Conservation (phyloP, 2,329 filamentous ascomycete species). For the Diaporthe eres region DNA sequence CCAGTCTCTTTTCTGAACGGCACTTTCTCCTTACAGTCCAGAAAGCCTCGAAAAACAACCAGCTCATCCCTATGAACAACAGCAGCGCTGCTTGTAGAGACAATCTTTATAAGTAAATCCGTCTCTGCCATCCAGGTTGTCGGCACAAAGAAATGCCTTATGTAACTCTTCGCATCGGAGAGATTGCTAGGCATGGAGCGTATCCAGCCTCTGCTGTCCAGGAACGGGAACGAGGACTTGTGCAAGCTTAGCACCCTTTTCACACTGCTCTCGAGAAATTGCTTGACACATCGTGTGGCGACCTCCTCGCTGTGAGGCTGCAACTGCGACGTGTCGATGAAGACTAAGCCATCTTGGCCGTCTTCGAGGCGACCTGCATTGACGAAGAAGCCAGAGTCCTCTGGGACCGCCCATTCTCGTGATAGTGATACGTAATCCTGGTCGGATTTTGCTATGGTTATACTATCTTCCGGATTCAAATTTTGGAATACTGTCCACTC, state of each 20-base stretch:
- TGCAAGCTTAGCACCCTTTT: not conserved
- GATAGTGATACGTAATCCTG: not conserved
- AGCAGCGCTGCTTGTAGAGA: not conserved
- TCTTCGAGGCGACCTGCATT: not conserved
- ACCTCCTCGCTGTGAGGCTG: not conserved
- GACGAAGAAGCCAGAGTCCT: not conserved
- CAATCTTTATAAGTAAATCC: not conserved
- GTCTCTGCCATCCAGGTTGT: not conserved
- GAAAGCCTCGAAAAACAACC: not conserved
- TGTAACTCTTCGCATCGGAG: not conserved
- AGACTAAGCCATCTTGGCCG: not conserved
- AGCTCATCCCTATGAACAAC: not conserved
- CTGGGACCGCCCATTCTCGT: not conserved
- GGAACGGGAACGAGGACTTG: not conserved
- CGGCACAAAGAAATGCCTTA: not conserved
- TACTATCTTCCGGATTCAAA: not conserved
- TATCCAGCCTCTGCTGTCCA: not conserved
- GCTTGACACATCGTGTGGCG: not conserved
- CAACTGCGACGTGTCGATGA: not conserved
- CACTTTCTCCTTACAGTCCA: not conserved
- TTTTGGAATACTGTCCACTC: not conserved
- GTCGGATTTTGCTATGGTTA: not conserved
- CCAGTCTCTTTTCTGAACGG: not conserved
- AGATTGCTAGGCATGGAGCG: too few relatives aligned
- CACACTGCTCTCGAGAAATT: not conserved